These are phyloP conservation scores for Cynanchum wilfordii DNA, from an alignment of 257 asterid species.

Conservation along the genomic window DNA sequence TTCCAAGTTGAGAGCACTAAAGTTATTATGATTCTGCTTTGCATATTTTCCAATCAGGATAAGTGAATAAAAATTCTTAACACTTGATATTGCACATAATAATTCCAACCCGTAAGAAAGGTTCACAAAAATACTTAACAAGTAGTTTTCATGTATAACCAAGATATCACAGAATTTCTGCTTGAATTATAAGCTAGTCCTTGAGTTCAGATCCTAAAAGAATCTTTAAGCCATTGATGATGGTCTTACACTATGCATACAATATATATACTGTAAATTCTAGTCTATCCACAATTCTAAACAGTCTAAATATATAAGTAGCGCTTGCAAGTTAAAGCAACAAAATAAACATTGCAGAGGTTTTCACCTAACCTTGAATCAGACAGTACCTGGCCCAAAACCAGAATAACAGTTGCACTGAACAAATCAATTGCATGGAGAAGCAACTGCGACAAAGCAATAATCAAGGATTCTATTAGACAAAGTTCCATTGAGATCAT, in stretches of 20 bases:
- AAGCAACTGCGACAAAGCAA: slow-evolving; percentile 60
- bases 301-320: neutral
- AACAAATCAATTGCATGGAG: slow-evolving; percentile 85
- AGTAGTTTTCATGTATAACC: neutral
- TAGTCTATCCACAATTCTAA: neutral
- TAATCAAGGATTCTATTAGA: slow-evolving; percentile 6
- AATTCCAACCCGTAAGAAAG: neutral
- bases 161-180: neutral
- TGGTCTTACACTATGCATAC: neutral
- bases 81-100: neutral
- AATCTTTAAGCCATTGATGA: neutral
- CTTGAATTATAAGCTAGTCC: neutral
- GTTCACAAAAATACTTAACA: neutral
- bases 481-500: neutral
- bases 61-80: neutral
- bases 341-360: neutral
- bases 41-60: neutral
- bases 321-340: neutral
- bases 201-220: neutral
- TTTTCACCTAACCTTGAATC: slow-evolving; percentile 7
- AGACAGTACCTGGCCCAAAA: slow-evolving; percentile 83
- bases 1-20: neutral
- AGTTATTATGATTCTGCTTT: neutral
- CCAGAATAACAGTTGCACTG: slow-evolving; percentile 79
- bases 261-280: neutral